Percentiles rank a stretch among this genome's conserved stretches.
Conservation (phyloP, 2,329 filamentous ascomycete species). For the Botrytis byssoidea region DNA sequence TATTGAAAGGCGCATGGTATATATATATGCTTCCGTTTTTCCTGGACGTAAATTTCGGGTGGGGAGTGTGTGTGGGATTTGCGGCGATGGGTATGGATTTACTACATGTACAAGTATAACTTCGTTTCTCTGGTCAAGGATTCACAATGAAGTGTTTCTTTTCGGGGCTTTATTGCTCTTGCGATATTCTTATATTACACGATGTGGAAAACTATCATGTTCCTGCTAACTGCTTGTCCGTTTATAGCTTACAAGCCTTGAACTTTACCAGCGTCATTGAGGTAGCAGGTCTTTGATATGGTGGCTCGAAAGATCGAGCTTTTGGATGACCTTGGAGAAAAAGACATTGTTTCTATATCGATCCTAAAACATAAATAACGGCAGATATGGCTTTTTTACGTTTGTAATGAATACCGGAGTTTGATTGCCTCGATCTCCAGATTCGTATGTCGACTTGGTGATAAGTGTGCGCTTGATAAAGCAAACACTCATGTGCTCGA, state of each 20-base stretch:
- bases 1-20: too few relatives aligned
- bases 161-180: not conserved
- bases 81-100: not conserved
- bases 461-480: too few relatives aligned
- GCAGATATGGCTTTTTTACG: too few relatives aligned
- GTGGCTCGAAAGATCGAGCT: constrained; percentile 25
- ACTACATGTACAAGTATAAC: not conserved
- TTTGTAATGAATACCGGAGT: too few relatives aligned
- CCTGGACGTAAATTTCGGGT: not conserved
- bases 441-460: too few relatives aligned
- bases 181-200: not conserved
- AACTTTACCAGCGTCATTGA: constrained; percentile 25
- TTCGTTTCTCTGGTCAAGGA: not conserved
- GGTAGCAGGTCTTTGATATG: constrained; percentile 25
- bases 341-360: not conserved
- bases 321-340: not conserved
- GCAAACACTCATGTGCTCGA: too few relatives aligned
- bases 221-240: constrained; percentile 42
- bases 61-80: not conserved
- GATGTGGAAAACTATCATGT: constrained; percentile 21
- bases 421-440: too few relatives aligned
- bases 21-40: not conserved
- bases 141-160: not conserved
- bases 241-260: constrained; percentile 26
- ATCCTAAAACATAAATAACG: too few relatives aligned